Evolutionary conservation across 164 flowering plant genomes (phyloP).

Genomic region (Chimonanthus salicifolius): DNA sequence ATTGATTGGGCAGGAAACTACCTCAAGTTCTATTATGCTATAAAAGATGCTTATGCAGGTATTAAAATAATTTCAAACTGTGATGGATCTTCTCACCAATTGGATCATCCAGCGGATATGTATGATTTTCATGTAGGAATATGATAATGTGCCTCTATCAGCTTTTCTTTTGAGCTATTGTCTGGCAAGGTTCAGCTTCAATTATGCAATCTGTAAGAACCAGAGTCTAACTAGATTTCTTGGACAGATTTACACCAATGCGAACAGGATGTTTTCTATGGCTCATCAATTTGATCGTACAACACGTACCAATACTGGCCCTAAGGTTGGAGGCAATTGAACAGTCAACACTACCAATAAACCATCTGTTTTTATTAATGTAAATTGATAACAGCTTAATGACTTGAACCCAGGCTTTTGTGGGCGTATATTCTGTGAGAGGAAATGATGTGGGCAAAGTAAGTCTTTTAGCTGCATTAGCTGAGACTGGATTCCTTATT

Average conservation of each 20-base stretch:
- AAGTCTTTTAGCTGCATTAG: slow-evolving; percentile 75
- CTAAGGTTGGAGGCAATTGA: slow-evolving; percentile 50
- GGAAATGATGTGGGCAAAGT: slow-evolving; percentile 80
- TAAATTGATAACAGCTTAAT: slow-evolving; percentile 1
- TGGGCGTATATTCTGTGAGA: slow-evolving; percentile 95
- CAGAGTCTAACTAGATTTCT: slow-evolving; percentile 3
- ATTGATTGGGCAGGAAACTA: slow-evolving; percentile 61
- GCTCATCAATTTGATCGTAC: slow-evolving; percentile 48
- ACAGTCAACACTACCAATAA: background rate
- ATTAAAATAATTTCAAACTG: slow-evolving; percentile 82
- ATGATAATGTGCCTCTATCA: background rate
- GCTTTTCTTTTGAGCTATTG: background rate
- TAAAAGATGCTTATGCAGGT: slow-evolving; percentile 69
- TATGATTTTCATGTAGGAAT: slow-evolving; percentile 86
- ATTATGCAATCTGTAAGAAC: background rate
- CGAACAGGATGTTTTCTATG: slow-evolving; percentile 47
- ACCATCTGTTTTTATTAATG: background rate
- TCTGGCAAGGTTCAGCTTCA: background rate
- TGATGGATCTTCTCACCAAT: slow-evolving; percentile 59
- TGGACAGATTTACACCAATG: slow-evolving; percentile 57
- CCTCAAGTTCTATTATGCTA: slow-evolving; percentile 64
- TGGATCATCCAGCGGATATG: slow-evolving; percentile 90
- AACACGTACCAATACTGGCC: slow-evolving; percentile 48
- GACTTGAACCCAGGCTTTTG: slow-evolving; percentile 59
- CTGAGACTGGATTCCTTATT: slow-evolving; percentile 86